Evolutionary conservation across 306 rosid species (phyloP).

Genomic region (Bauhinia variegata): DNA sequence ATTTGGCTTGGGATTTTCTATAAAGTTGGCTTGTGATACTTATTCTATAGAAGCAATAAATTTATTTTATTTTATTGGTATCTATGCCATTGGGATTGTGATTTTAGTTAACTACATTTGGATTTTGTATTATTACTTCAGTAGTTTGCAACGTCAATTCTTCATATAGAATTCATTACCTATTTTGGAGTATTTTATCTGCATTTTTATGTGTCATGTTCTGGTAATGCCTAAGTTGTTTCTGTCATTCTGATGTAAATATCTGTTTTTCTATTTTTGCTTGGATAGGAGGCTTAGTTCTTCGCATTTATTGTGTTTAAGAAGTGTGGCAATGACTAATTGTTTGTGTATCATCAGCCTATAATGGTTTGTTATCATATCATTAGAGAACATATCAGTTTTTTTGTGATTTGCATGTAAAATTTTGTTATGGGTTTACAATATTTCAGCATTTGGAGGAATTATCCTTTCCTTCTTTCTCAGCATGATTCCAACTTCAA

Average conservation of each 20-base stretch:
- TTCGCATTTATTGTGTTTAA: background rate
- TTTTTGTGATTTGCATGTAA: background rate
- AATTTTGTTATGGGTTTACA: slow-evolving; percentile 1
- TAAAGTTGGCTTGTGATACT: slow-evolving; percentile 21
- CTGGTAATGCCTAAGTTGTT: slow-evolving; percentile 1
- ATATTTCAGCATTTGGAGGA: background rate
- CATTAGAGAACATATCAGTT: background rate
- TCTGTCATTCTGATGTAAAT: background rate
- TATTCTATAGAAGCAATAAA: slow-evolving; percentile 10
- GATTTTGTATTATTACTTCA: background rate
- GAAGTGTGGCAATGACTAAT: slow-evolving; percentile 2
- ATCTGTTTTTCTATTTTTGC: slow-evolving; percentile 14
- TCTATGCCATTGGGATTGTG: background rate
- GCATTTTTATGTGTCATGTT: slow-evolving; percentile 6
- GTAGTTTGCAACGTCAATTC: slow-evolving; percentile 1
- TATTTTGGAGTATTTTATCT: slow-evolving; percentile 11
- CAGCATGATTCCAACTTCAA: background rate
- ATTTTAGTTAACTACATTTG: slow-evolving; percentile 2
- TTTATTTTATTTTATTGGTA: slow-evolving; percentile 24
- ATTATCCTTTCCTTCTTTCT: slow-evolving; percentile 5
- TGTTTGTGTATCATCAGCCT: slow-evolving; percentile 6
- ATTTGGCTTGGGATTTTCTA: slow-evolving; percentile 10
- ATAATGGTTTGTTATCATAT: background rate
- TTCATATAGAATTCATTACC: background rate
- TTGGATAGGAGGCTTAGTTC: slow-evolving; percentile 20